Percentiles rank a stretch among this genome's conserved stretches.
Evolutionary conservation across 2,329 filamentous ascomycete genomes (phyloP).

Genomic region (Claviceps cyperi): DNA sequence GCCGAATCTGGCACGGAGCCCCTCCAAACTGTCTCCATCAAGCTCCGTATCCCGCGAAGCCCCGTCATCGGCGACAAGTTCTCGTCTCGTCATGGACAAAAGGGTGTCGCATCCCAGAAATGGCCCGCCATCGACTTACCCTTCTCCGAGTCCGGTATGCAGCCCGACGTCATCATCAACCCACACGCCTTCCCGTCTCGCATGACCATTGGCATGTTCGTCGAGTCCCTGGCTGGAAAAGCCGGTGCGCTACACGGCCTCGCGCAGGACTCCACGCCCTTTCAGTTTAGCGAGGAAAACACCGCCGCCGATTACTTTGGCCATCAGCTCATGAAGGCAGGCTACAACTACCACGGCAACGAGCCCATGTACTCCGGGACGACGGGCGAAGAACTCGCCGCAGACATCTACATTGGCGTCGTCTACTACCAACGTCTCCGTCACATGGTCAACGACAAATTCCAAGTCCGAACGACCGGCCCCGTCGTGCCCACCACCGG

Average conservation of each 20-base stretch:
- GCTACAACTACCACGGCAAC: conserved; percentile 96
- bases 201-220: conserved; percentile 99
- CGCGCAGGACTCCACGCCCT: conserved; percentile 92
- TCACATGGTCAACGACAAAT: conserved; percentile 99
- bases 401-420: conserved; percentile 91
- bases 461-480: conserved; percentile 91
- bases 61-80: conserved; percentile 98
- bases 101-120: conserved; percentile 91
- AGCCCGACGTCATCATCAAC: conserved; percentile 97
- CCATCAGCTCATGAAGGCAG: conserved; percentile 84
- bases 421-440: conserved; percentile 96
- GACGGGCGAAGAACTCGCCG: conserved; percentile 83
- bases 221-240: conserved; percentile 93
- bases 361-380: conserved; percentile 98
- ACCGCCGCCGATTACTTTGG: conserved; percentile 92
- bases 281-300: conserved; percentile 84
- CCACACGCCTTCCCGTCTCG: conserved; percentile 97
- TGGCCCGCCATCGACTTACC: conserved; percentile 93
- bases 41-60: conserved; percentile 77
- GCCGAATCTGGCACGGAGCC: conserved; percentile 72
- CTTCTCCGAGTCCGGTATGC: conserved; percentile 90
- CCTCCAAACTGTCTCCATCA: conserved; percentile 78
- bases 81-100: conserved; percentile 94
- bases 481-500: conserved; percentile 82
- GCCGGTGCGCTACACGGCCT: conserved; percentile 85